Percentiles rank a stretch among this genome's conserved stretches.
Evolutionary conservation across 2,329 filamentous ascomycete genomes (phyloP).

Genomic region (Cercospora berteroae): DNA sequence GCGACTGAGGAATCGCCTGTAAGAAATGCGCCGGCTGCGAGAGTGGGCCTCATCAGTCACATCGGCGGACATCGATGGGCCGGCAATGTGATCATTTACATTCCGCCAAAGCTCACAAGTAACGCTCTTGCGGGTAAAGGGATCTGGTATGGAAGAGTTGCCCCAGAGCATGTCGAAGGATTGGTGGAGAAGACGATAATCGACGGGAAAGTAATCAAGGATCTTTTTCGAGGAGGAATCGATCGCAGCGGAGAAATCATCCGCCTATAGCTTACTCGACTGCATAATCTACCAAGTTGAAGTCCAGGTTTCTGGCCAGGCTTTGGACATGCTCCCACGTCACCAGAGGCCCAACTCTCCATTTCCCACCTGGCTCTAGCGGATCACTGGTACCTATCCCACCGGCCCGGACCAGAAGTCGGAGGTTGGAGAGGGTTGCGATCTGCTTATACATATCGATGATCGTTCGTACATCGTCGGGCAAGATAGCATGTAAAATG

Average conservation of each 20-base stretch:
- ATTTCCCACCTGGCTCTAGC: slow-evolving; percentile 68
- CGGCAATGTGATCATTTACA: slow-evolving; percentile 78
- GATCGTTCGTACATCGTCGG: slow-evolving; percentile 43
- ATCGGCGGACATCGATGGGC: slow-evolving; percentile 84
- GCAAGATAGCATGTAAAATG: slow-evolving; percentile 67
- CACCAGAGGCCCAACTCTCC: slow-evolving; percentile 68
- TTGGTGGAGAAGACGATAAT: slow-evolving; percentile 69
- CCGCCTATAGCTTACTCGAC: slow-evolving; percentile 39
- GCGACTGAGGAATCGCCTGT: background rate
- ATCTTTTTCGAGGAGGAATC: slow-evolving; percentile 71
- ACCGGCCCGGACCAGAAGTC: slow-evolving; percentile 63
- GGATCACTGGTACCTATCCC: slow-evolving; percentile 59
- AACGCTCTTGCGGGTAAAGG: slow-evolving; percentile 68
- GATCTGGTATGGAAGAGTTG: slow-evolving; percentile 79
- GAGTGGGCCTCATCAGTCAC: slow-evolving; percentile 71
- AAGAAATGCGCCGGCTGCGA: slow-evolving; percentile 44
- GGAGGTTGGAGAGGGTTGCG: slow-evolving; percentile 69
- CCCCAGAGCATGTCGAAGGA: slow-evolving; percentile 72
- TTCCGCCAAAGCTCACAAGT: slow-evolving; percentile 55
- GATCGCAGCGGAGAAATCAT: slow-evolving; percentile 34
- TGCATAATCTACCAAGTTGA: slow-evolving; percentile 78
- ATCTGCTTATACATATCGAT: slow-evolving; percentile 56
- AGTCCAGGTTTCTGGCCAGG: slow-evolving; percentile 68
- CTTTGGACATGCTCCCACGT: slow-evolving; percentile 71
- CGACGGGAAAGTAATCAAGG: slow-evolving; percentile 64